Base-by-base conservation (phyloP, 73 alveolate genomes). In the Paramecium sonneborni region DNA sequence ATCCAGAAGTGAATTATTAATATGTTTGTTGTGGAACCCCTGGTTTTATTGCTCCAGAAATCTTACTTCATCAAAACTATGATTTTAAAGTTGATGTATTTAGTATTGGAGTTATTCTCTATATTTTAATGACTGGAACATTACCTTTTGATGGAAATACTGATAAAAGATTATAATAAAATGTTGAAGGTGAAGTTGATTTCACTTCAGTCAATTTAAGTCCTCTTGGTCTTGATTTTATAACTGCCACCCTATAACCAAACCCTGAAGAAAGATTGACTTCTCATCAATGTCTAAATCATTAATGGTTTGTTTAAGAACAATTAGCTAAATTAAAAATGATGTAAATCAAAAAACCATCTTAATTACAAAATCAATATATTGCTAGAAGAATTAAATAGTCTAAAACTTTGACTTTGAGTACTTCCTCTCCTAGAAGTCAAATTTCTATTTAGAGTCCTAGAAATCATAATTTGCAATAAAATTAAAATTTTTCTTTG, bases 31-130 rank as follows among this genome's bases (percentile, higher is more conserved):
- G 41, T 67, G 93, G 93, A 14, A 62, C 93, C 10, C 70, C 76
- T 14, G 93, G 88, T 46, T 86, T 56, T 12, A 52, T 86, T 21
- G 93, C 93, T n/a, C 93, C 93, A 24, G 93, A 86, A 86, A 79
- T 86, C 30, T 43, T 86, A n/a, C 44, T 56, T 23, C 44, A 86
- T 38, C 32, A 86, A 24, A 21, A 57, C n/a, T 86, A 86, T 20
- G 93, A 86, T 67, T n/a, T 35, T 14, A 86, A 86, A 86, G 87
- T 86, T 1, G 93, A 86, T 58, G 85, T 86, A 23, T 86, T 58
- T 86, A 56, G 86, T 2, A n/a, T 86, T 38, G 93, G 93, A 21
- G 85, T 86, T 15, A 67, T 86, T 21, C 38, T 86, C 28, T 86
- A 86, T 11, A 39, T 58, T 57, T 62, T 86, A 56, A 57, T 86